Base-by-base conservation (phyloP, 129 eudicot genomes). In the Pseudognaphalium luteoalbum region DNA sequence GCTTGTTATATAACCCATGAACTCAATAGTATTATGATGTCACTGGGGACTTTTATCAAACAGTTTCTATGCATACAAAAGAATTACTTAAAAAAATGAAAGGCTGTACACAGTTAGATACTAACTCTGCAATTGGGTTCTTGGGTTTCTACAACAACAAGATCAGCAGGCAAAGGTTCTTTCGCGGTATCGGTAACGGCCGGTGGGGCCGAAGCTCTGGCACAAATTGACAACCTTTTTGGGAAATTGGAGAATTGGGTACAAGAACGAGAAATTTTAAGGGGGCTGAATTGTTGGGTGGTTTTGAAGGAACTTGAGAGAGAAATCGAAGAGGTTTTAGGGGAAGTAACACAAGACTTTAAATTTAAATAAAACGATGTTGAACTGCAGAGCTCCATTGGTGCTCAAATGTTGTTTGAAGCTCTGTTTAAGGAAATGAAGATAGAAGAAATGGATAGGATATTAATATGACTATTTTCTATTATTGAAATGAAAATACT, bases 101-200 rank as follows among this genome's bases (percentile, higher is more conserved):
- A 61, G 15, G 33, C 33, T 47, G 19, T 42, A 22, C 8, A 62
- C 9, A 63, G 21, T 63, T 19, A 67, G 22, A 50, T 29, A 70
- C 88, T 85, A 69, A 93, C 98, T 70, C 89, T 88, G 47, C 96
- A 93, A 83, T 93, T 87, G 64, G 98, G 97, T 77, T 86, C 89
- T 44, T 68, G 84, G 70, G 78, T 76, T 76, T 91, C 96, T n/a
- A 81, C 73, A 50, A 94, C 87, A 14, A 81, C 65, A 29, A 94
- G 75, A 39, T 88, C 93, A 30, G 98, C 98, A 10, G 98, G 98
- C 7, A 94, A 83, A 65, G 87, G 88, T 12, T 88, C 97, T 54
- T 72, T 61, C 0, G 79, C 84, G 35, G 69, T 29, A 16, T 80
- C 88, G 21, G 32, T 77, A 37, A 66, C 61, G 29, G 83, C 76